Base-by-base conservation (phyloP, 345 rosid species). In the Raphanus raphanistrum region DNA sequence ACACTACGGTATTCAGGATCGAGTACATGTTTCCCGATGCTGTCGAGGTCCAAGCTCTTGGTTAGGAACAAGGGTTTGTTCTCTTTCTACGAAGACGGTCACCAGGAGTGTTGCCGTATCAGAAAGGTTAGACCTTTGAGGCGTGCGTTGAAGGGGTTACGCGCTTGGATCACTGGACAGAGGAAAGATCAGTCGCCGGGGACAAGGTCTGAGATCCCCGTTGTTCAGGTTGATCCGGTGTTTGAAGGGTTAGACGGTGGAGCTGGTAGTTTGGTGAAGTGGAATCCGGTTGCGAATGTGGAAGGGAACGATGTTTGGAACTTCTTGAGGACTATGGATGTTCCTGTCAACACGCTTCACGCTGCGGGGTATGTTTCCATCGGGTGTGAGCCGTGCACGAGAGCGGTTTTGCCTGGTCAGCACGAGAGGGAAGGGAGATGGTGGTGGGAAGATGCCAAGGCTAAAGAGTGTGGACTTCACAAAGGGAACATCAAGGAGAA, bases 391-490 rank as follows among this genome's bases (percentile, higher is more conserved):
- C 98, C 99, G 0, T 95, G 99, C 86, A 95, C 99, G 0, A 86
- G 96, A 86, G 85, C 98, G 0, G 96, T 92, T 6, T 90, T 95
- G 13, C 99, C 99, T 0, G 99, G 98, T 12, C 99, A 95, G 67
- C 99, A 92, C 38, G 98, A 95, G 84, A 90, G 99, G 63, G 99
- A 95, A 84, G 99, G 98, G 77, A 90, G 99, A 71, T 95, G 99
- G 99, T 95, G 99, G 99, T 95, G 99, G 99, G 99, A 95, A 88
- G 99, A 95, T 27, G 92, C 99, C 15, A 91, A 84, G 84, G 97
- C 98, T 8, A 92, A 95, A 83, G 99, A 95, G 76, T 95, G 99
- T 25, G 98, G 98, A 48, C 97, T 94, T 69, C 98, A 94, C 81
- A 92, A 90, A 82, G 98, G 97, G 62, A 94, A 94, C n/a, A 60